These are phyloP conservation scores for Tylopilus subfusipes DNA, from an alignment of 768 basidiomycete genomes.

Conservation along the genomic window DNA sequence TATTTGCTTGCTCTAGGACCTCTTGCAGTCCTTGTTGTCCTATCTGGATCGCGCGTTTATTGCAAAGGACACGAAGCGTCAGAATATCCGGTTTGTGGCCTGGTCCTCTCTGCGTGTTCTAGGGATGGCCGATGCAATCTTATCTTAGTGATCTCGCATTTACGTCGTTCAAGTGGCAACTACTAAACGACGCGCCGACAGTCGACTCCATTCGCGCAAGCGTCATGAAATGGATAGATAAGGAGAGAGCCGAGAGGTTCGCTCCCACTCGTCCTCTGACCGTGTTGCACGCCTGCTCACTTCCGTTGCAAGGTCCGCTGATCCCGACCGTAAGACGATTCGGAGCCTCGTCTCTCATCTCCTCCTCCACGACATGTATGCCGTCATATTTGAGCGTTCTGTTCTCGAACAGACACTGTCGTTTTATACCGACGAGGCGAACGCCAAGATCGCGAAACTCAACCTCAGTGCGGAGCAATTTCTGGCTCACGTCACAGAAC, in stretches of 20 bases:
- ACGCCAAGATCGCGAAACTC: conserved; percentile 32
- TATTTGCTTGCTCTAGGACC: conserved; percentile 36
- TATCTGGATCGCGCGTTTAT: conserved; percentile 72
- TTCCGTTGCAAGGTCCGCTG: conserved; percentile 31
- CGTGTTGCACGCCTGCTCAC: not conserved
- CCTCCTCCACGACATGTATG: conserved; percentile 54
- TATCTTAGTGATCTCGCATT: conserved; percentile 52
- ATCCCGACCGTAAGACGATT: conserved; percentile 42
- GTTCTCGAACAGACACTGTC: conserved; percentile 48
- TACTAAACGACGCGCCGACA: conserved; percentile 50
- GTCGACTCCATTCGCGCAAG: conserved; percentile 42
- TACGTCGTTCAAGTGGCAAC: conserved; percentile 43
- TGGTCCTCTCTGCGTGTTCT: not conserved
- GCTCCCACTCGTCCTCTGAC: not conserved
- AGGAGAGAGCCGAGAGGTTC: conserved; percentile 48
- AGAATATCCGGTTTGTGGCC: conserved; percentile 44
- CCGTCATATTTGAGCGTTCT: conserved; percentile 50
- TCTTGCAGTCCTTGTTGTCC: conserved; percentile 61
- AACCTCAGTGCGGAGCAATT: conserved; percentile 45
- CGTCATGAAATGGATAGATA: conserved; percentile 49
- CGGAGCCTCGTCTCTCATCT: conserved; percentile 55
- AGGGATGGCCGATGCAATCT: not conserved
- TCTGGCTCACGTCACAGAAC: conserved; percentile 43
- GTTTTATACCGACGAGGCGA: conserved; percentile 56
- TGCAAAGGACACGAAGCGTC: conserved; percentile 34